Evolutionary conservation across 2,329 filamentous ascomycete genomes (phyloP).

Genomic region (Lecanicillium sp.): DNA sequence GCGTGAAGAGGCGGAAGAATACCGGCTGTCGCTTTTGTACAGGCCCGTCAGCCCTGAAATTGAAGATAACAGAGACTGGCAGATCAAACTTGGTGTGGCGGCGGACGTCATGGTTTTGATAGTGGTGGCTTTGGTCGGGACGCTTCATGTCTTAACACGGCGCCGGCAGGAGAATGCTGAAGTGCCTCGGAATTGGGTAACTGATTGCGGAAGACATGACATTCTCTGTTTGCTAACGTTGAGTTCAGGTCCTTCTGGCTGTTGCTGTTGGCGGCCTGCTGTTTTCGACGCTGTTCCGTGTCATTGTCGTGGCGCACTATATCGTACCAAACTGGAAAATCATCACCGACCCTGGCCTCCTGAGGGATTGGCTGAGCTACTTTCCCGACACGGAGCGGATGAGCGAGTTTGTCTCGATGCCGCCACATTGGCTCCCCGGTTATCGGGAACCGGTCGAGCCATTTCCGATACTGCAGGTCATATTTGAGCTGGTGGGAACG

Average conservation of each 20-base stretch:
- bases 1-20: neutral
- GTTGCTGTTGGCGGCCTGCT: neutral
- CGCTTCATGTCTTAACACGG: neutral
- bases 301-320: constrained; percentile 2
- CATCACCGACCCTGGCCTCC: neutral
- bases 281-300: constrained; percentile 1
- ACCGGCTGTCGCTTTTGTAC: neutral
- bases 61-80: neutral
- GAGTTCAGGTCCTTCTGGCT: neutral
- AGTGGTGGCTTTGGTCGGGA: neutral
- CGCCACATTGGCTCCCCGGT: neutral
- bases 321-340: constrained; percentile 5
- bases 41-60: neutral
- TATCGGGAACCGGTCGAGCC: constrained; percentile 1
- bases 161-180: constrained; percentile 2
- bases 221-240: neutral
- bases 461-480: neutral
- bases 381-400: neutral
- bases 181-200: neutral
- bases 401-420: neutral
- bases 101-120: neutral
- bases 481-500: constrained; percentile 2
- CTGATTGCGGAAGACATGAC: neutral
- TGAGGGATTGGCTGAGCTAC: neutral
- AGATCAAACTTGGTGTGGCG: constrained; percentile 2